Percentiles rank a stretch among this genome's conserved stretches.
These are phyloP conservation scores for Debaryomyces nepalensis DNA, from an alignment of 1,139 yeast species.

Conservation along the genomic window DNA sequence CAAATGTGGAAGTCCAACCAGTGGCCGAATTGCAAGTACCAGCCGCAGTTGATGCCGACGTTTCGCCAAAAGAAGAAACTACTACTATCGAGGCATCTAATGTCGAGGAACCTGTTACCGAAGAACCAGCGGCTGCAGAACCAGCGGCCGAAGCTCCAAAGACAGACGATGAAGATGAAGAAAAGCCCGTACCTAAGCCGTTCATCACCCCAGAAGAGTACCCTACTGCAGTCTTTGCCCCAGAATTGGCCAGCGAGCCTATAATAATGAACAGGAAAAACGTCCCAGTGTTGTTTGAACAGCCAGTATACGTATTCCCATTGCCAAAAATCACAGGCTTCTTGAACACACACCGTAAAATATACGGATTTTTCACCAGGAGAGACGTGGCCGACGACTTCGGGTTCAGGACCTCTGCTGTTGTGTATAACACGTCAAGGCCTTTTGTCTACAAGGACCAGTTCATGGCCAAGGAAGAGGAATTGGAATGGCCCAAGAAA, in stretches of 20 bases:
- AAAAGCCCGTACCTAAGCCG: constrained; percentile 62
- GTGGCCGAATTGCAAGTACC: not conserved
- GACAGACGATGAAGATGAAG: constrained; percentile 36
- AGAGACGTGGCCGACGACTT: constrained; percentile 73
- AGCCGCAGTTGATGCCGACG: not conserved
- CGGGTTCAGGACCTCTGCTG: constrained; percentile 62
- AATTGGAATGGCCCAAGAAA: constrained; percentile 84
- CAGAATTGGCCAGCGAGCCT: constrained; percentile 51
- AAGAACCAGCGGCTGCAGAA: constrained; percentile 41
- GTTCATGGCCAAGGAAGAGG: constrained; percentile 67
- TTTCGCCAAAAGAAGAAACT: constrained; percentile 16
- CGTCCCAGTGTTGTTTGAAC: constrained; percentile 67
- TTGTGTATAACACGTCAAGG: constrained; percentile 60
- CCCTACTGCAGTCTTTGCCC: constrained; percentile 56
- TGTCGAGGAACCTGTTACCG: constrained; percentile 20
- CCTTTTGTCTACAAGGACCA: constrained; percentile 62
- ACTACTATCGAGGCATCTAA: too few relatives aligned
- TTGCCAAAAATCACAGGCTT: constrained; percentile 82
- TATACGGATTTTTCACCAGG: constrained; percentile 77
- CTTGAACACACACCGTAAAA: constrained; percentile 71
- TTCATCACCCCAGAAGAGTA: constrained; percentile 65
- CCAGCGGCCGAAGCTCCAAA: constrained; percentile 1
- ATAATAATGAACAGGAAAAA: constrained; percentile 36
- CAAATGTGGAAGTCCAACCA: not conserved
- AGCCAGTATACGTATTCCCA: constrained; percentile 74